A percentile compares a stretch with the other conserved stretches of the same genome.
These are phyloP conservation scores for Starmerella etchellsii DNA, from an alignment of 805 yeast species.

Conservation along the genomic window DNA sequence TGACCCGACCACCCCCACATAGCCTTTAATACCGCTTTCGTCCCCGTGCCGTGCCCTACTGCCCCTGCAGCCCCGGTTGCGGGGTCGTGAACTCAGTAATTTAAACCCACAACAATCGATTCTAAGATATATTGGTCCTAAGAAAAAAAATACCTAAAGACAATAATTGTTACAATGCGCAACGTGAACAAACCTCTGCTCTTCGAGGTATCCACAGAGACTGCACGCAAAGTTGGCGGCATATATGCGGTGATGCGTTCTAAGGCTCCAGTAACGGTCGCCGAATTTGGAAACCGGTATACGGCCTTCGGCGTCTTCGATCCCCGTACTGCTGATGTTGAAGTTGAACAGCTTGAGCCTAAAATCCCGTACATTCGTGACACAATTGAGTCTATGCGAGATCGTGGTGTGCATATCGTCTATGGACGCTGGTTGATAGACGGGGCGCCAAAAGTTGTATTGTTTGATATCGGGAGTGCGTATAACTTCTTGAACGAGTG, in stretches of 20 bases:
- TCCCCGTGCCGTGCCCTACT: too few species aligned
- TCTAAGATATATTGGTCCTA: too few species aligned
- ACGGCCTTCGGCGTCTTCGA: constrained; percentile 78
- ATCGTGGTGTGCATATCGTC: constrained; percentile 66
- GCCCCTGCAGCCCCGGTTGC: too few species aligned
- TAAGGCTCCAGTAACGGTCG: constrained; percentile 91
- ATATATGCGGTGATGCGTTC: constrained; percentile 93
- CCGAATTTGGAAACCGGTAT: constrained; percentile 81
- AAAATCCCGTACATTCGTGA: constrained; percentile 38
- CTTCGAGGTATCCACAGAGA: constrained; percentile 93
- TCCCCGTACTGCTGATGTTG: constrained; percentile 55
- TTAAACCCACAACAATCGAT: too few species aligned
- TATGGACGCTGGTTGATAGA: constrained; percentile 97
- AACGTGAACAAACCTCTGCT: constrained; percentile 78
- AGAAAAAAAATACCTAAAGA: too few species aligned
- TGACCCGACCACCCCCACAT: too few species aligned
- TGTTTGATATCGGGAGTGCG: constrained; percentile 78
- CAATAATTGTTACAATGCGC: too few species aligned
- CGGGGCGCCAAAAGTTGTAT: constrained; percentile 87
- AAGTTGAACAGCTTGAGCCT: constrained; percentile 56
- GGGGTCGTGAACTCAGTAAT: too few species aligned
- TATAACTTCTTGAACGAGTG: constrained; percentile 63
- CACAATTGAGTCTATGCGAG: constrained; percentile 64
- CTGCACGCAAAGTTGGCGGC: constrained; percentile 95
- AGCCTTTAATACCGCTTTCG: too few species aligned